Evolutionary conservation across 176 grass and related monocot genomes (phyloP), one percentile per base, ranked within the genome.

Genomic region (Musa schizocarpa): DNA sequence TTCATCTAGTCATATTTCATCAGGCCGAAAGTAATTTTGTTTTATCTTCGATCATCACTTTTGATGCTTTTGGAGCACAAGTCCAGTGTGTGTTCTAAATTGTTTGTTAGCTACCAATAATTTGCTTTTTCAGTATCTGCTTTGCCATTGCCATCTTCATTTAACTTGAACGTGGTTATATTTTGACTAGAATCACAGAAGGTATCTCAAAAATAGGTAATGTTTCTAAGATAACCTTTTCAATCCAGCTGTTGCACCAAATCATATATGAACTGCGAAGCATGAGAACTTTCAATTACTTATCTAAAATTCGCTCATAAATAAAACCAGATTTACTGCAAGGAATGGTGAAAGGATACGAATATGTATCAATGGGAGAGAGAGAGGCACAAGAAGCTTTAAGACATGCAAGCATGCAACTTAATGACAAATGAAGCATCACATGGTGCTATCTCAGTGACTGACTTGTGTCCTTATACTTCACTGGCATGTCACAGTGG

Each of bases 1-100:
- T 77, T 79, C 19, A 24, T 73, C 52, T 54, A 71, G 54, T 20
- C 63, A 70, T 50, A 52, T 77, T 11, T 1, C 68, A 68, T 43
- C 4, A 3, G 4, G 34, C 4, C 34, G 4, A 43, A 6, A 43
- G 4, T 43, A 43, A 43, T 43, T 65, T 65, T 22, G 34, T 43
- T 43, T 43, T 43, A 43, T 65, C 63, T 25, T 65, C 11, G 23
- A 24, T 65, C 63, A 11, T 65, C 13, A 11, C 8, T 65, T 22
- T 25, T 27, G 63, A 27, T 13, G 34, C 1, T 50, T 70, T 70
- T 50, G 11, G 16, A n/a, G 11, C 9, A 20, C 0, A 16, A 3
- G 2, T 50, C 16, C 8, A 4, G 25, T 70, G 34, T 50, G 13
- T 70, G 48, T n/a, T 70, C 11, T 43, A 11, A 43, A 11, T 65